A percentile compares a stretch with the other conserved stretches of the same genome.
These are phyloP conservation scores for Trametes sanguinea DNA, from an alignment of 768 basidiomycete genomes.

Conservation along the genomic window DNA sequence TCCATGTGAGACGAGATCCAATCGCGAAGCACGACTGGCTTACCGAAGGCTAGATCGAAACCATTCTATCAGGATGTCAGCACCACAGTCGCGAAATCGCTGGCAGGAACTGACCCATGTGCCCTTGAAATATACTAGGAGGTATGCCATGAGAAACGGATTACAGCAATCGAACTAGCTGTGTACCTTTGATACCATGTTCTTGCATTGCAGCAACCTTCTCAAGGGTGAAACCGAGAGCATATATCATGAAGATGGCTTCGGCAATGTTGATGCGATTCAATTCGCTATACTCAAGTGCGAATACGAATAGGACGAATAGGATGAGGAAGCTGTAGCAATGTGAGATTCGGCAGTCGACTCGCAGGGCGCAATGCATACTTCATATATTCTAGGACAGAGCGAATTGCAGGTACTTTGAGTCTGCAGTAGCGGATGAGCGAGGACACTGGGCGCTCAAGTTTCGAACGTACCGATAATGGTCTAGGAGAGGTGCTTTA, in stretches of 20 bases:
- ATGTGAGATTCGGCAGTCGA: neutral
- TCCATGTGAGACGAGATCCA: neutral
- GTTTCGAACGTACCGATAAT: conserved; percentile 69
- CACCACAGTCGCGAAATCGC: conserved; percentile 7
- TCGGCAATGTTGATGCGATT: conserved; percentile 68
- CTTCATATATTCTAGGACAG: conserved; percentile 89
- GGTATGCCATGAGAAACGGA: neutral
- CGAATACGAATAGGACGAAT: conserved; percentile 76
- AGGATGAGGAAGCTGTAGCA: conserved; percentile 69
- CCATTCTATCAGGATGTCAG: conserved; percentile 60
- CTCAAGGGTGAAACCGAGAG: conserved; percentile 85
- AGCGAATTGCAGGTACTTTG: conserved; percentile 91
- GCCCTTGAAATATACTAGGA: conserved; percentile 76
- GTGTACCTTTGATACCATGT: conserved; percentile 81
- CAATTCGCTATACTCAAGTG: conserved; percentile 72
- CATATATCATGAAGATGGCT: conserved; percentile 74
- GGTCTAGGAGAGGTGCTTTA: conserved; percentile 90
- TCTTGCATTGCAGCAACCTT: conserved; percentile 96
- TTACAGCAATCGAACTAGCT: too few species aligned
- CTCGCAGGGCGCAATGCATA: conserved; percentile 31
- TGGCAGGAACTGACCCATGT: conserved; percentile 63
- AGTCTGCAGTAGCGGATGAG: conserved; percentile 48
- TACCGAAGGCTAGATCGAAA: conserved; percentile 90
- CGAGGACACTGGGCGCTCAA: neutral
- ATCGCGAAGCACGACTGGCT: conserved; percentile 14